Conservation (phyloP, 148 eudicot genomes). For the Chenopodium formosanum region DNA sequence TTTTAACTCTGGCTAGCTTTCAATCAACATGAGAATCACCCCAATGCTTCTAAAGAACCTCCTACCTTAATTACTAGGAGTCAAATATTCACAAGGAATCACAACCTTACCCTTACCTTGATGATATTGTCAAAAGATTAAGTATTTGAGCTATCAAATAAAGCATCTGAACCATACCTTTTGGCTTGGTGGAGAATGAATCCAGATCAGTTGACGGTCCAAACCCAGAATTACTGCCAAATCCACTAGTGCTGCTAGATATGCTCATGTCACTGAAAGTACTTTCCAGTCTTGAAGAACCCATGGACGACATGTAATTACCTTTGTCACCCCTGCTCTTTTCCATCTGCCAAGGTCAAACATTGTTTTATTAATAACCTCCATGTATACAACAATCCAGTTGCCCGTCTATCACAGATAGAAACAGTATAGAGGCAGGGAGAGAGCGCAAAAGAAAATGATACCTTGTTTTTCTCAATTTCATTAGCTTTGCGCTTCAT, state of each 20-base stretch:
- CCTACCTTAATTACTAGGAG: not conserved
- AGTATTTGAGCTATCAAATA: not conserved
- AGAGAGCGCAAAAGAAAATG: not conserved
- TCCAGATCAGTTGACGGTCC: slow-evolving; percentile 67
- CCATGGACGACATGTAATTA: slow-evolving; percentile 74
- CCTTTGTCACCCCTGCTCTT: slow-evolving; percentile 70
- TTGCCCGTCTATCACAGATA: not conserved
- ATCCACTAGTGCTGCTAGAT: slow-evolving; percentile 63
- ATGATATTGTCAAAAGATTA: not conserved
- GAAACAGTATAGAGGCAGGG: not conserved
- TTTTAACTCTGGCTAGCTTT: not conserved
- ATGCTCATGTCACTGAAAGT: slow-evolving; percentile 58
- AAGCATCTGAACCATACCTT: slow-evolving; percentile 53
- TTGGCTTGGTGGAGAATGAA: slow-evolving; percentile 66
- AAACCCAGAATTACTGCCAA: slow-evolving; percentile 80
- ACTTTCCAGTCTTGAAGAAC: slow-evolving; percentile 67
- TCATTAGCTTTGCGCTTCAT: slow-evolving; percentile 97
- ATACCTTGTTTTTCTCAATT: slow-evolving; percentile 94
- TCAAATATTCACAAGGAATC: not conserved
- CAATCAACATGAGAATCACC: not conserved
- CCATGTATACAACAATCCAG: not conserved
- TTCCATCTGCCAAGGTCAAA: slow-evolving; percentile 52
- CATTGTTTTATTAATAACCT: not conserved
- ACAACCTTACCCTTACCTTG: not conserved
- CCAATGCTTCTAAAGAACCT: not conserved